These are phyloP conservation scores for Salix exigua DNA, from an alignment of 345 rosid genomes.

Conservation along the genomic window DNA sequence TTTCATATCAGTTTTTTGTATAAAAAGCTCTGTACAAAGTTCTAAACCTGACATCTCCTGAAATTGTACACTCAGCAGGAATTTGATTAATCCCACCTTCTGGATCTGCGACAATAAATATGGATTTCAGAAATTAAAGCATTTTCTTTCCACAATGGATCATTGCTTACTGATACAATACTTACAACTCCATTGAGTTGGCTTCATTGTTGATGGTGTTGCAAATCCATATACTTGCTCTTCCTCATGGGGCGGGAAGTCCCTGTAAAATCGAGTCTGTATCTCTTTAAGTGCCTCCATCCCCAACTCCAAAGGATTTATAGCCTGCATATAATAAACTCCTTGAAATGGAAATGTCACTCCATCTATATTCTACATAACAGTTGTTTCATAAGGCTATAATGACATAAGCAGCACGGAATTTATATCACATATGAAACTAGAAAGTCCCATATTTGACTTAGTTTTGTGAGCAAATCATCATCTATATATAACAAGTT, in stretches of 20 bases:
- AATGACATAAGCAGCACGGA: background rate
- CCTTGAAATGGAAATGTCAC: background rate
- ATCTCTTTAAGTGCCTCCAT: constrained; percentile 87
- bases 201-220: constrained; percentile 97
- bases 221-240: constrained; percentile 87
- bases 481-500: background rate
- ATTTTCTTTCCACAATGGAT: constrained; percentile 6
- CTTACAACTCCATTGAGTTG: constrained; percentile 96
- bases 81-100: constrained; percentile 98
- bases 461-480: background rate
- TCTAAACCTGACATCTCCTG: constrained; percentile 88
- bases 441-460: background rate
- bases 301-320: constrained; percentile 81
- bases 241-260: constrained; percentile 77
- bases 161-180: constrained; percentile 9
- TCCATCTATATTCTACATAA: background rate
- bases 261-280: constrained; percentile 73
- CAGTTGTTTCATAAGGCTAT: background rate
- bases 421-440: background rate
- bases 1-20: background rate
- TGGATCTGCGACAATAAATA: constrained; percentile 55
- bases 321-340: constrained; percentile 55
- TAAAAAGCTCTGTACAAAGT: constrained; percentile 6
- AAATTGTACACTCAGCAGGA: constrained; percentile 78
- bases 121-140: constrained; percentile 18